A percentile compares a stretch with the other conserved stretches of the same genome.
Conservation (phyloP, 1,284 basidiomycete genomes). For the Sparassis latifolia region DNA sequence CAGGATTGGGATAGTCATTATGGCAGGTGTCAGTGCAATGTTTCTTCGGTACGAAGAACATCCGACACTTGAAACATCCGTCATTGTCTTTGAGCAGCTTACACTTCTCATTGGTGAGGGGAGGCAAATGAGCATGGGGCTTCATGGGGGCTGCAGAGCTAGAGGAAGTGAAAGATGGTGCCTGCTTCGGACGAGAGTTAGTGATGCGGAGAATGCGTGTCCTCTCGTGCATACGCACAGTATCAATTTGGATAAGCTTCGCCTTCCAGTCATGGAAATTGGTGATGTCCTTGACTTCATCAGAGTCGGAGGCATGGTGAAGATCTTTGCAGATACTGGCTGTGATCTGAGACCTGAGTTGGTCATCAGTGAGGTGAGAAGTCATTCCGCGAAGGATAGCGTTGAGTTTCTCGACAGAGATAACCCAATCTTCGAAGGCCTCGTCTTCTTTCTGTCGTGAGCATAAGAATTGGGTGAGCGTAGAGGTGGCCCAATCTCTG, state of each 20-base stretch:
- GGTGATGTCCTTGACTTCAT: neutral
- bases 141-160: neutral
- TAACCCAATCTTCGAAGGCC: neutral
- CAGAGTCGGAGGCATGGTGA: neutral
- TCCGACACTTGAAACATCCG: neutral
- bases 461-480: neutral
- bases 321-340: neutral
- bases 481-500: neutral
- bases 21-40: too few species aligned
- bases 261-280: neutral
- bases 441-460: neutral
- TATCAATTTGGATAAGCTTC: neutral
- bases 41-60: neutral
- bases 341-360: neutral
- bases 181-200: neutral
- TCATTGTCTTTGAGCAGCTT: neutral
- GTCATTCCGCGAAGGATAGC: neutral
- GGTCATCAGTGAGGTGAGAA: neutral
- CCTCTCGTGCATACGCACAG: neutral
- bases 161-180: neutral
- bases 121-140: neutral
- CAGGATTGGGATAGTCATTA: too few species aligned
- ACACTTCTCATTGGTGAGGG: neutral
- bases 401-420: conserved; percentile 2
- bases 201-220: neutral